phyloP scores from a whole-genome alignment of 495 filamentous ascomycete genomes.

The Neurospora pannonica region DNA sequence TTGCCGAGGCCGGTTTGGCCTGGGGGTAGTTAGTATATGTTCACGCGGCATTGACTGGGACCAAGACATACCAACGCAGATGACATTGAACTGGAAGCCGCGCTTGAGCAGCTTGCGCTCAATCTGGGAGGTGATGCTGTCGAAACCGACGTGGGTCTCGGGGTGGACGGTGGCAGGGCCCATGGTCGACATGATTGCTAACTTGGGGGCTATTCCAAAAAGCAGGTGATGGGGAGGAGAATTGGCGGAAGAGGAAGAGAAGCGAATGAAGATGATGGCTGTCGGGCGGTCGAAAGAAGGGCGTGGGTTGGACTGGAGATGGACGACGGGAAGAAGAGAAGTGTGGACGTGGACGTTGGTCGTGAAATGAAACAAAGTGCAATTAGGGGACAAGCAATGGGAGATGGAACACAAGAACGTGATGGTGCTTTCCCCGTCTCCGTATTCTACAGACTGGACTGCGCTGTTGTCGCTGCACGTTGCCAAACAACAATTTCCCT shows the following conservation, averaged over 20 bases:
- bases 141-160: slow-evolving; percentile 96
- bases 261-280: slow-evolving; percentile 10
- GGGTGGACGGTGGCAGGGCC: slow-evolving; percentile 59
- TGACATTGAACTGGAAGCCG: slow-evolving; percentile 99
- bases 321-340: slow-evolving; percentile 11
- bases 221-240: slow-evolving; percentile 14
- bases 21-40: slow-evolving; percentile 24
- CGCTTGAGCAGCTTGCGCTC: slow-evolving; percentile 99
- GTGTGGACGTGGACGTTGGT: not conserved
- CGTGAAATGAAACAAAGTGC: not conserved
- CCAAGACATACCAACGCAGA: slow-evolving; percentile 84
- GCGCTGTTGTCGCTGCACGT: not conserved
- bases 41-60: not conserved
- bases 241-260: slow-evolving; percentile 1
- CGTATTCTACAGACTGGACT: slow-evolving; percentile 13
- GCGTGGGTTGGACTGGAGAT: slow-evolving; percentile 12
- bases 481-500: slow-evolving; percentile 42
- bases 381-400: not conserved
- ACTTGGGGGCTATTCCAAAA: slow-evolving; percentile 32
- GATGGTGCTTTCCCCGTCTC: slow-evolving; percentile 22
- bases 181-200: slow-evolving; percentile 37
- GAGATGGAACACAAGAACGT: slow-evolving; percentile 3
- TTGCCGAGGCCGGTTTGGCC: slow-evolving; percentile 98
- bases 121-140: slow-evolving; percentile 97
- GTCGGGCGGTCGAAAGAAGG: slow-evolving; percentile 2